A percentile compares a stretch with the other conserved stretches of the same genome.
phyloP scores from a whole-genome alignment of 208 protist species.

The Acanthamoeba castellanii region DNA sequence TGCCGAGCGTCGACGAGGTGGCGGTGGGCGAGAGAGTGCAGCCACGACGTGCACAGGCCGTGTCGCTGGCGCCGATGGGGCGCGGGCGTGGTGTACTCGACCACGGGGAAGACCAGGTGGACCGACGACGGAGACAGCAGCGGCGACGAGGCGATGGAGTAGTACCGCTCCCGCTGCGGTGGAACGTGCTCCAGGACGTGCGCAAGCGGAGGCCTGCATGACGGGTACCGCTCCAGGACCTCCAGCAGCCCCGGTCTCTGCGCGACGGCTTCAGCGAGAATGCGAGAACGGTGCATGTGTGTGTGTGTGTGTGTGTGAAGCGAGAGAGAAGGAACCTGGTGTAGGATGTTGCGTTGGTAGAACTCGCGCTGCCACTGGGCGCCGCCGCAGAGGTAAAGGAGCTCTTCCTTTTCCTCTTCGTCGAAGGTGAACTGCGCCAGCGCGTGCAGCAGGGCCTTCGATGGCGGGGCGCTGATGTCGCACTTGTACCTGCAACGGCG shows the following conservation, averaged over 20 bases:
- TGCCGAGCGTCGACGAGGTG: too few relatives aligned
- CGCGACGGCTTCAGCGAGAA: not conserved
- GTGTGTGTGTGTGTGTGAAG: not conserved
- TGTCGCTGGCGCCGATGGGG: not conserved
- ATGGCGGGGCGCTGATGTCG: constrained; percentile 32
- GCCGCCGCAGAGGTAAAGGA: constrained; percentile 29
- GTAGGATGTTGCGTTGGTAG: constrained; percentile 36
- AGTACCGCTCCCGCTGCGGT: constrained; percentile 62
- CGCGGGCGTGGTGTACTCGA: constrained; percentile 38
- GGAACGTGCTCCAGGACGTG: constrained; percentile 61
- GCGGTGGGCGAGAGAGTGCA: not conserved
- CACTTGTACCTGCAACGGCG: constrained; percentile 46
- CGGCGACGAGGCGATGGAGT: constrained; percentile 67
- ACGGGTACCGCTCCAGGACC: constrained; percentile 50
- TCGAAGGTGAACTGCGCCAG: constrained; percentile 61
- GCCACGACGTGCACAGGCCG: constrained; percentile 66
- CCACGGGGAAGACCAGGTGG: constrained; percentile 44
- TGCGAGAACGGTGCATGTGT: not conserved
- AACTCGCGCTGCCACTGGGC: constrained; percentile 45
- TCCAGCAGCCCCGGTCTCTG: constrained; percentile 39
- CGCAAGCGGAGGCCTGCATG: constrained; percentile 19
- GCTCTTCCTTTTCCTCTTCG: constrained; percentile 65
- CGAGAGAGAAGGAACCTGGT: not conserved
- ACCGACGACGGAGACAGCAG: not conserved
- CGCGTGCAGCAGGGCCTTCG: constrained; percentile 32